Conservation (phyloP, 176 grass and related monocot species). For the Melocanna baccifera region DNA sequence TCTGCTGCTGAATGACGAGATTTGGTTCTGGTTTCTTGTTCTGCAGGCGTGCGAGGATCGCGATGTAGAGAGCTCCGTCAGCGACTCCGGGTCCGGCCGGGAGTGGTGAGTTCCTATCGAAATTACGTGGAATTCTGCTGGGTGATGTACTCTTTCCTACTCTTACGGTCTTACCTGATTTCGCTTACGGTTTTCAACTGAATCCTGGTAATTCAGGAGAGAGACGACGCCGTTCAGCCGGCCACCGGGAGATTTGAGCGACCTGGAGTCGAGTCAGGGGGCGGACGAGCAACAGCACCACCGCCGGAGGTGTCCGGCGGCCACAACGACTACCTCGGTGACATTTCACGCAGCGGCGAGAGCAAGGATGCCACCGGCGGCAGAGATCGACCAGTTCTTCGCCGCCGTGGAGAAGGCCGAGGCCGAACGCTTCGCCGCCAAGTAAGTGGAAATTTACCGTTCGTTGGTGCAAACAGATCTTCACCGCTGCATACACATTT, state of each 20-base stretch:
- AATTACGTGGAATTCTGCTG: not conserved
- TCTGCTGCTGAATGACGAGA: slow-evolving; percentile 5
- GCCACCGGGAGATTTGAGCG: slow-evolving; percentile 27
- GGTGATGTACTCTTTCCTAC: not conserved
- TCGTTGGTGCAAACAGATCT: not conserved
- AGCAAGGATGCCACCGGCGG: slow-evolving; percentile 35
- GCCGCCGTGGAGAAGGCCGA: slow-evolving; percentile 49
- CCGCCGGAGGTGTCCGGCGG: not conserved
- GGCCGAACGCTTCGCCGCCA: slow-evolving; percentile 51
- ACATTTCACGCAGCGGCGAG: not conserved
- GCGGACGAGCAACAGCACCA: not conserved
- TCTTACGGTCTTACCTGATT: not conserved
- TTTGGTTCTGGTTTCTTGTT: not conserved
- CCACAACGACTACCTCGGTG: not conserved
- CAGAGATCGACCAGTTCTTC: slow-evolving; percentile 75
- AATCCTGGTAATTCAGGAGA: slow-evolving; percentile 44
- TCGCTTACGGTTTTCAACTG: not conserved
- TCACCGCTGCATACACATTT: not conserved
- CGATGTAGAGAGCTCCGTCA: slow-evolving; percentile 43
- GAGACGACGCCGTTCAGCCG: slow-evolving; percentile 48
- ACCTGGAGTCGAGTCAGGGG: slow-evolving; percentile 29
- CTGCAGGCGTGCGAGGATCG: slow-evolving; percentile 22
- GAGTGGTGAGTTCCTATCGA: slow-evolving; percentile 14
- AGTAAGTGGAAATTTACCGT: slow-evolving; percentile 33
- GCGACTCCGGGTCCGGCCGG: slow-evolving; percentile 25